Conservation (phyloP, 176 grass and related monocot genomes). For the Musa acuminata region DNA sequence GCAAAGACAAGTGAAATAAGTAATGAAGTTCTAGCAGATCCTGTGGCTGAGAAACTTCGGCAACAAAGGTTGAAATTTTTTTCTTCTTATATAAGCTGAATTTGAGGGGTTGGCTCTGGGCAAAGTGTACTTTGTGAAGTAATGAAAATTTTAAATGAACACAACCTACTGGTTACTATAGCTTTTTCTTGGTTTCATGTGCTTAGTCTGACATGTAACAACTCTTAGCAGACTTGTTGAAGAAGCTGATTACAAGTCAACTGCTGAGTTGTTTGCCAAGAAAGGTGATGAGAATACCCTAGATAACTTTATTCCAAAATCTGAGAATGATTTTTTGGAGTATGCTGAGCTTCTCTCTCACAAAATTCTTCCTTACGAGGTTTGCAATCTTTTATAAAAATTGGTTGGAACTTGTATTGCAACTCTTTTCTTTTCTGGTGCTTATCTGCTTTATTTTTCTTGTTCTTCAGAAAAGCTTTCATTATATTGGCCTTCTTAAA, state of each 20-base stretch:
- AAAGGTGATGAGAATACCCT: not conserved
- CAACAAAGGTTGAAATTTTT: slow-evolving; percentile 4
- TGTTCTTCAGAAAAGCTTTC: not conserved
- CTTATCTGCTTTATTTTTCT: not conserved
- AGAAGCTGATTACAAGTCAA: slow-evolving; percentile 6
- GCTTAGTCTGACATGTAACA: not conserved
- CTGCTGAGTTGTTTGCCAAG: not conserved
- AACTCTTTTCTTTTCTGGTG: not conserved
- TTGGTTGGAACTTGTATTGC: not conserved
- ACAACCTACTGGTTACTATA: not conserved
- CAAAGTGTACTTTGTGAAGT: no score
- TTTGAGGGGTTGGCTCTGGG: not conserved
- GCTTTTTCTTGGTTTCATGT: not conserved
- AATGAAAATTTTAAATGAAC: not conserved
- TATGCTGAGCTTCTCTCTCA: slow-evolving; percentile 4
- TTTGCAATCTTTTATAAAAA: not conserved
- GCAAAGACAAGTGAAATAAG: not conserved
- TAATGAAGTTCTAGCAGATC: not conserved
- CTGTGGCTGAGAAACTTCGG: slow-evolving; percentile 4
- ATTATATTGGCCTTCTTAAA: slow-evolving; percentile 11
- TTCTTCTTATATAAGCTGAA: not conserved
- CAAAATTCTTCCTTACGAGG: not conserved
- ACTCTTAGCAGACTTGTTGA: slow-evolving; percentile 5
- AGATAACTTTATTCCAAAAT: slow-evolving; percentile 6
- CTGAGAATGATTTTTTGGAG: not conserved